Evolutionary conservation across 495 filamentous ascomycete species (phyloP).

Genomic region (Hypoxylon intermedium): DNA sequence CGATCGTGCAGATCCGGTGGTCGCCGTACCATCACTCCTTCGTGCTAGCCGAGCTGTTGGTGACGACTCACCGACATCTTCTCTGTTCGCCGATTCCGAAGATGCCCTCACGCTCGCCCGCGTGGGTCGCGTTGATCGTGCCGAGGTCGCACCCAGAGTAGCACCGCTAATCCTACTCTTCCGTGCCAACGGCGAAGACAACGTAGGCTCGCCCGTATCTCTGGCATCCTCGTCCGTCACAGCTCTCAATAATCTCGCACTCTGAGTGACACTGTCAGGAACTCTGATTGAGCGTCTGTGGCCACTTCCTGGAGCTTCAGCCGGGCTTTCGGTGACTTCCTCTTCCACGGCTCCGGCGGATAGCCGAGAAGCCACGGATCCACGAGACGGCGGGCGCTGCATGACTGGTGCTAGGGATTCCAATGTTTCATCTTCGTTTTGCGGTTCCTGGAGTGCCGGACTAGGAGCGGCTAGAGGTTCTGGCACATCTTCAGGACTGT

Average conservation of each 20-base stretch:
- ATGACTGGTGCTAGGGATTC: slow-evolving; percentile 9
- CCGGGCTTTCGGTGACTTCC: slow-evolving; percentile 58
- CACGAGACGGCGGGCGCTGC: slow-evolving; percentile 11
- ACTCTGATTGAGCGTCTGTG: slow-evolving; percentile 44
- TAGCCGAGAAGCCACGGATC: slow-evolving; percentile 19
- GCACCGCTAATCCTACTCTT: slow-evolving; percentile 43
- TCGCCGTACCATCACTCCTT: slow-evolving; percentile 28
- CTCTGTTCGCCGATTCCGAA: slow-evolving; percentile 4
- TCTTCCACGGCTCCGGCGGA: slow-evolving; percentile 32
- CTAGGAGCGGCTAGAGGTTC: slow-evolving; percentile 4
- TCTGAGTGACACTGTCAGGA: slow-evolving; percentile 36
- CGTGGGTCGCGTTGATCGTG: slow-evolving; percentile 29
- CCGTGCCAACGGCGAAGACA: slow-evolving; percentile 52
- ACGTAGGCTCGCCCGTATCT: slow-evolving; percentile 30
- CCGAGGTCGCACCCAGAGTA: slow-evolving; percentile 16
- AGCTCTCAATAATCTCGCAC: slow-evolving; percentile 44
- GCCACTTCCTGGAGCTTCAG: slow-evolving; percentile 56
- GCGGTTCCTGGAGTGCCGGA: slow-evolving; percentile 7
- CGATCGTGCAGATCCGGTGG: slow-evolving; percentile 28
- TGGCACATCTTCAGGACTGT: slow-evolving; percentile 23
- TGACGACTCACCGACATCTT: slow-evolving; percentile 18
- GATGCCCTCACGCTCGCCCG: slow-evolving; percentile 22
- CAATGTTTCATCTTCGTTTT: slow-evolving; percentile 10
- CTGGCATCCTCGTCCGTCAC: slow-evolving; percentile 38
- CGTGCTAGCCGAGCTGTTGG: slow-evolving; percentile 19